A percentile compares a stretch with the other conserved stretches of the same genome.
These are phyloP conservation scores for Rasamsonia emersonii DNA, from an alignment of 2,329 filamentous ascomycete species.

Conservation along the genomic window DNA sequence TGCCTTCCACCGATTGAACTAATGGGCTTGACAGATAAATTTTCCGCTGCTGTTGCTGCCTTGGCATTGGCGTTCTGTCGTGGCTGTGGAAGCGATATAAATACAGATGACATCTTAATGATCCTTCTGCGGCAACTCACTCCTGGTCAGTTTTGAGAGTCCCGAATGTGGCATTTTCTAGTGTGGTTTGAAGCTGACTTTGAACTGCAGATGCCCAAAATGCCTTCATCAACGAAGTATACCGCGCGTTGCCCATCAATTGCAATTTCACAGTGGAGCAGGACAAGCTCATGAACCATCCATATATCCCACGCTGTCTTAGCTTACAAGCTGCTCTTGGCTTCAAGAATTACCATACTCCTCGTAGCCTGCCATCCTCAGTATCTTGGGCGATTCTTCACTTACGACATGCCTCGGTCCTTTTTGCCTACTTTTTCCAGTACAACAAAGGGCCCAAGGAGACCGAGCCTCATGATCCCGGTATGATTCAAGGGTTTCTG, in stretches of 20 bases:
- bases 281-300: constrained; percentile 65
- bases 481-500: constrained; percentile 28
- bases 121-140: constrained; percentile 47
- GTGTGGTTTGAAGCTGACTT: constrained; percentile 10
- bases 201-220: constrained; percentile 46
- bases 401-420: constrained; percentile 58
- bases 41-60: constrained; percentile 50
- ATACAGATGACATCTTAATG: constrained; percentile 65
- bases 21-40: constrained; percentile 22
- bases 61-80: constrained; percentile 48
- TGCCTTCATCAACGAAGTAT: constrained; percentile 58
- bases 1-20: neutral
- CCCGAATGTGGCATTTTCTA: too few species aligned
- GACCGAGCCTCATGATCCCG: constrained; percentile 46
- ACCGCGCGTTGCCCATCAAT: constrained; percentile 60
- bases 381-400: constrained; percentile 68
- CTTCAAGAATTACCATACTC: constrained; percentile 55
- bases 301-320: constrained; percentile 63
- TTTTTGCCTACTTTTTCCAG: constrained; percentile 57
- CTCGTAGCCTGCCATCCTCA: constrained; percentile 60
- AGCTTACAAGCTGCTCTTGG: constrained; percentile 73
- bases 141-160: constrained; percentile 24
- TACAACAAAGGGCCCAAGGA: constrained; percentile 48
- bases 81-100: constrained; percentile 38
- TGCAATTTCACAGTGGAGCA: constrained; percentile 78